These are phyloP conservation scores for Metschnikowia baotianmanensis DNA, from an alignment of 805 yeast genomes.

Conservation along the genomic window DNA sequence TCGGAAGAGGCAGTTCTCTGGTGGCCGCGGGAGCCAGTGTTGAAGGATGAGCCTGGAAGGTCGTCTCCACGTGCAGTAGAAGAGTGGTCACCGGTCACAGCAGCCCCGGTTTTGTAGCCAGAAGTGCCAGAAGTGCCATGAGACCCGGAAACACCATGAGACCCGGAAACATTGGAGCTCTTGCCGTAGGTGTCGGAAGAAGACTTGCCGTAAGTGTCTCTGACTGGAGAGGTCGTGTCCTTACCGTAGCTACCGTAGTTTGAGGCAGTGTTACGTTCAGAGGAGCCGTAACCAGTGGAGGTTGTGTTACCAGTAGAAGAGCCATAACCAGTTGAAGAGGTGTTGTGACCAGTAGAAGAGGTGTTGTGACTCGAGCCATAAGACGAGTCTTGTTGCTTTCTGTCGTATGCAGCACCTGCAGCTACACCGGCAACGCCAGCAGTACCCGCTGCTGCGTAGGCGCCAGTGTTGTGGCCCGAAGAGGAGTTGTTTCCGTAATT, in stretches of 20 bases:
- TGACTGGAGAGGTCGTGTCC: conserved; percentile 1
- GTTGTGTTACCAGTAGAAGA: not conserved
- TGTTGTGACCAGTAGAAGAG: conserved; percentile 1
- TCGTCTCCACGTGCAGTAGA: conserved; percentile 1
- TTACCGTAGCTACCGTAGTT: not conserved
- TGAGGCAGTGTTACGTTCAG: too few relatives aligned
- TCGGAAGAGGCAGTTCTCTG: not conserved
- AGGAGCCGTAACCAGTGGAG: too few relatives aligned
- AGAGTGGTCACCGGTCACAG: conserved; percentile 2
- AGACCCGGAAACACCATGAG: not conserved
- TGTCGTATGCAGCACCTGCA: conserved; percentile 16
- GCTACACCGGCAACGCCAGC: conserved; percentile 15
- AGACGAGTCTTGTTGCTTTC: too few relatives aligned
- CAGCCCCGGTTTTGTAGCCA: conserved; percentile 4
- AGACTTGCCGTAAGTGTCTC: too few relatives aligned
- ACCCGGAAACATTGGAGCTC: conserved; percentile 5
- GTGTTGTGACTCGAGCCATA: conserved; percentile 3
- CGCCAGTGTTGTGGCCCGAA: conserved; percentile 9
- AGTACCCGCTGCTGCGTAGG: conserved; percentile 17
- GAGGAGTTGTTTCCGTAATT: conserved; percentile 7
- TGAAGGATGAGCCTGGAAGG: not conserved
- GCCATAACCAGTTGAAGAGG: conserved; percentile 3
- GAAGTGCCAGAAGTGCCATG: conserved; percentile 5
- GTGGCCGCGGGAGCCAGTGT: not conserved
- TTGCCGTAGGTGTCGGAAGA: too few relatives aligned